Evolutionary conservation across 805 yeast species (phyloP), one percentile per base, ranked within the genome.

Genomic region (Kazachstania africana): DNA sequence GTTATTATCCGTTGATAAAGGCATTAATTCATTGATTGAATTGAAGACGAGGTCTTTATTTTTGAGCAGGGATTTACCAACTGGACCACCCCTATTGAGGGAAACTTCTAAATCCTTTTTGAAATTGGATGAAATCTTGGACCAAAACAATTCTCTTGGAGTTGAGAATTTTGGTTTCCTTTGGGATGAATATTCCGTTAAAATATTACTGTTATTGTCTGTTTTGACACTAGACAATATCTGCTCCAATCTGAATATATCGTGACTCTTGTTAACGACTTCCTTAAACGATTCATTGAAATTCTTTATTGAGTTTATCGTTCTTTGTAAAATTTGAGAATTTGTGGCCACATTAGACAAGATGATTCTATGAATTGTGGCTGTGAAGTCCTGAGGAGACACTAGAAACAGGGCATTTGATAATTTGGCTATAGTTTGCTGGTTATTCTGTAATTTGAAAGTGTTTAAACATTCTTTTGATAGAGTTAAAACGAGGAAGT

Each of bases 61-160:
- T 23, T 43, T 43, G 4, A 38, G 27, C 21, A 53, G 25, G 12
- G 49, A 36, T 36, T 54, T 54, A 4, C 59, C 58, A 1, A 54
- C 58, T 4, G 59, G 59, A 1, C 59, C 59, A 26, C 59, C 59
- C 36, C 59, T 44, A 20, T 40, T 51, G 29, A 32, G 44, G 3
- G 56, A 45, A 8, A 44, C 42, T 22, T 54, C 55, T n/a, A 53
- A 42, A n/a, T 54, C 57, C 21, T 43, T 48, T 31, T 47, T 47
- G 23, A 51, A 54, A 12, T 26, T 32, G 5, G 29, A 34, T 5
- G 57, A 32, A 5, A 53, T 39, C 19, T 40, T 42, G 12, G 27
- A 35, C 59, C 59, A 54, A 31, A 37, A 54, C 12, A 49, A 31
- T 5, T 44, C 47, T 27, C 38, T 41, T 13, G 47, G 45, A 12